These are phyloP conservation scores for Strigomonas galati DNA, from an alignment of 208 protist species.

Conservation along the genomic window DNA sequence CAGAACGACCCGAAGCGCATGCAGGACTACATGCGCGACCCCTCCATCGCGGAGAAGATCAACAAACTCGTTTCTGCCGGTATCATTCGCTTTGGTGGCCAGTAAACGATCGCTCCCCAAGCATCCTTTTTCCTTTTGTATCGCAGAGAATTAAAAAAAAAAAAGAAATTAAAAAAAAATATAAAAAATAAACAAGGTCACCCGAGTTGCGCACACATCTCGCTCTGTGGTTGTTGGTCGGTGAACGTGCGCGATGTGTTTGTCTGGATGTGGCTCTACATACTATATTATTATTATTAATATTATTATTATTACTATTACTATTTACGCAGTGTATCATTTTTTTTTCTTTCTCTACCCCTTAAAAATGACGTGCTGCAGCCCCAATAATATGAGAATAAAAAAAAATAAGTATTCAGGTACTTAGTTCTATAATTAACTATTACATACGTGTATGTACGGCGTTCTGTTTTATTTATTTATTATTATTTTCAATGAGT, in stretches of 20 bases:
- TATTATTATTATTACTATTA: not conserved
- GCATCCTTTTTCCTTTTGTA: not conserved
- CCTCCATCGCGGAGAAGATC: slow-evolving; percentile 89
- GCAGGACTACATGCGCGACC: slow-evolving; percentile 93
- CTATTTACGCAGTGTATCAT: slow-evolving; percentile 4
- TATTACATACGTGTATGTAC: no score
- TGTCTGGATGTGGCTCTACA: no score
- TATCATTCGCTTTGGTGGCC: slow-evolving; percentile 87
- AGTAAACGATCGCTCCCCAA: not conserved
- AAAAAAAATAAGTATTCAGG: no score
- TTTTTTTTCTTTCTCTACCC: slow-evolving; percentile 4
- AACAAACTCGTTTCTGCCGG: slow-evolving; percentile 96
- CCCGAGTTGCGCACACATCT: no score
- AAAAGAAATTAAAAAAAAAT: not conserved
- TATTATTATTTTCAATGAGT: not conserved
- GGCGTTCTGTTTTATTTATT: not conserved
- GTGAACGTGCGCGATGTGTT: not conserved
- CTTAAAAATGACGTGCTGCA: not conserved
- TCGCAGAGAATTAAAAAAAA: not conserved
- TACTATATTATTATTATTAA: no score
- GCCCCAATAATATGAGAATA: no score
- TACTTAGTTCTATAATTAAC: not conserved
- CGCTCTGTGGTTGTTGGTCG: no score
- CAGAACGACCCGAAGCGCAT: slow-evolving; percentile 85
- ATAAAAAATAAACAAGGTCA: no score